phyloP scores from a whole-genome alignment of 352 stramenopile genomes.

The Hyphochytrium catenoides region DNA sequence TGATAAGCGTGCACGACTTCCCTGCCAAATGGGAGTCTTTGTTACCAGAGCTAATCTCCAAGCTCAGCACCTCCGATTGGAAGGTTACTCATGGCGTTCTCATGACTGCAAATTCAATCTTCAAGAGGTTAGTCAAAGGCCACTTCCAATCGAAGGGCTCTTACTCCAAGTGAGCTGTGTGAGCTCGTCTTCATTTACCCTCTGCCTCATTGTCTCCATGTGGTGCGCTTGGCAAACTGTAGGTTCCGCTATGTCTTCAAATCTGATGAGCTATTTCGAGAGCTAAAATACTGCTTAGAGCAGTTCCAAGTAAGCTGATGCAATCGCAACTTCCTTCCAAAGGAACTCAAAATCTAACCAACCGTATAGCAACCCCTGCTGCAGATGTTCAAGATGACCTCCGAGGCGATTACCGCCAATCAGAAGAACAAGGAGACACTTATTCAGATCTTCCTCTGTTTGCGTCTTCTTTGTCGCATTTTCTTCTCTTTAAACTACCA shows the following conservation, averaged over 20 bases:
- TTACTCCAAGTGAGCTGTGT: background rate
- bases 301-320: constrained; percentile 44
- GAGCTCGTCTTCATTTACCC: constrained; percentile 1
- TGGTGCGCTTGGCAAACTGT: constrained; percentile 1
- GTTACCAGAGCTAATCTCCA: constrained; percentile 75
- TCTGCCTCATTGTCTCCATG: background rate
- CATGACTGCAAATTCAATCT: constrained; percentile 92
- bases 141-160: background rate
- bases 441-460: constrained; percentile 30
- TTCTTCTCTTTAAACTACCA: constrained; percentile 97
- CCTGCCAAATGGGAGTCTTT: constrained; percentile 85
- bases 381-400: constrained; percentile 42
- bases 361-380: constrained; percentile 27
- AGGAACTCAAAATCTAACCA: constrained; percentile 4
- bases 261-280: constrained; percentile 75
- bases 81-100: constrained; percentile 84
- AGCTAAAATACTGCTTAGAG: constrained; percentile 87
- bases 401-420: constrained; percentile 18
- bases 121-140: constrained; percentile 61
- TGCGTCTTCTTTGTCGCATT: constrained; percentile 84
- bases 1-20: constrained; percentile 93
- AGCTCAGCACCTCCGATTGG: constrained; percentile 63
- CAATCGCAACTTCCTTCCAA: constrained; percentile 31
- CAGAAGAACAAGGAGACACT: constrained; percentile 20
- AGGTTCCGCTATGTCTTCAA: constrained; percentile 82